Evolutionary conservation across 345 rosid genomes (phyloP).

Genomic region (Eucalyptus tenuipes): DNA sequence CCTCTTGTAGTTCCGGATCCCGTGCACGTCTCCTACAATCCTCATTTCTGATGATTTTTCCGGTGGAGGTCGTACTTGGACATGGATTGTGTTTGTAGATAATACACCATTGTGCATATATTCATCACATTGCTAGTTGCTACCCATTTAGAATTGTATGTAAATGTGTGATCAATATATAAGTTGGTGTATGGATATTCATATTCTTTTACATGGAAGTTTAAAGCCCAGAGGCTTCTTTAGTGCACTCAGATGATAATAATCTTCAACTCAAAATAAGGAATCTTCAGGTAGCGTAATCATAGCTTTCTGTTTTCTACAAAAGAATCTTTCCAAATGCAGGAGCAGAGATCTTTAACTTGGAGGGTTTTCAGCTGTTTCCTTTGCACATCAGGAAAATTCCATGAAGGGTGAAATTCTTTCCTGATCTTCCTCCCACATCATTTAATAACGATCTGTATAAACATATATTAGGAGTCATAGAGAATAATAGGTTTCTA

Average conservation of each 20-base stretch:
- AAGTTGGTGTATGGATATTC: background rate
- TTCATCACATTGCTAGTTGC: background rate
- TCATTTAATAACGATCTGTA: background rate
- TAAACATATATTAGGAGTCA: background rate
- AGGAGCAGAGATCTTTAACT: background rate
- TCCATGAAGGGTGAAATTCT: background rate
- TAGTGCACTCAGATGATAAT: background rate
- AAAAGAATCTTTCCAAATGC: background rate
- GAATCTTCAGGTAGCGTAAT: background rate
- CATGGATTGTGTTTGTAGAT: background rate
- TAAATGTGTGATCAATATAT: background rate
- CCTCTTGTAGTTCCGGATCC: slow-evolving; percentile 44
- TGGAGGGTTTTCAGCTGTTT: background rate
- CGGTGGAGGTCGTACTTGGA: background rate
- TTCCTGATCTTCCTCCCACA: background rate
- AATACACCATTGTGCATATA: background rate
- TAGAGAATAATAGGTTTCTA: background rate
- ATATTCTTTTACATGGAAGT: background rate
- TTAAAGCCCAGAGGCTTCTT: background rate
- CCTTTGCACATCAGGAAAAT: background rate
- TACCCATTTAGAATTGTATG: background rate
- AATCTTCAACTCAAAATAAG: background rate
- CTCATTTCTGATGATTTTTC: slow-evolving; percentile 13
- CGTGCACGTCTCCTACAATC: slow-evolving; percentile 23
- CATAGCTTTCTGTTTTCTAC: background rate